Evolutionary conservation across 257 asterid species (phyloP).

Genomic region (Fraxinus quadrangulata): DNA sequence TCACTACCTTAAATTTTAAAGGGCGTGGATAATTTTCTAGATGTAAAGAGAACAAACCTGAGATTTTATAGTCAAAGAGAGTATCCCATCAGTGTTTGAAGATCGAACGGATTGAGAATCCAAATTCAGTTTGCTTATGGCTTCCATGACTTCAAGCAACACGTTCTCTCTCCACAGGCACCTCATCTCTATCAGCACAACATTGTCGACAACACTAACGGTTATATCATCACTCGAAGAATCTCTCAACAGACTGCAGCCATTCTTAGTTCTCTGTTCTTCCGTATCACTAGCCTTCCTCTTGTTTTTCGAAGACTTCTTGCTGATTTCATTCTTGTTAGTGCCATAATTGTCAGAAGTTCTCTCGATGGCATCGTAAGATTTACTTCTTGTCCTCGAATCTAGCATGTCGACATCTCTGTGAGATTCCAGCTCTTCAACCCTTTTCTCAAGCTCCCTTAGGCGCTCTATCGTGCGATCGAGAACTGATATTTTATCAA

Average conservation of each 20-base stretch:
- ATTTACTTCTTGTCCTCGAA: constrained; percentile 40
- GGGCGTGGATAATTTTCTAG: neutral
- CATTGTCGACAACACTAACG: constrained; percentile 51
- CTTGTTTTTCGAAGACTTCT: constrained; percentile 48
- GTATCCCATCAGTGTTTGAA: constrained; percentile 61
- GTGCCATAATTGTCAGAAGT: constrained; percentile 64
- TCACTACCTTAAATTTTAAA: neutral
- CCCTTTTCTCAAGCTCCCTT: constrained; percentile 71
- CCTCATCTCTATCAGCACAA: constrained; percentile 56
- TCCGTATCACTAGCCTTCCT: constrained; percentile 57
- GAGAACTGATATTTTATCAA: constrained; percentile 80
- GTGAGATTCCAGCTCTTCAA: constrained; percentile 65
- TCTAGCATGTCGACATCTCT: constrained; percentile 43
- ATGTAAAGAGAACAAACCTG: constrained; percentile 51
- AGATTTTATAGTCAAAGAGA: constrained; percentile 58
- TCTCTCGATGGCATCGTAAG: constrained; percentile 58
- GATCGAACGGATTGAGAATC: constrained; percentile 63
- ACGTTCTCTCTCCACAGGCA: constrained; percentile 63
- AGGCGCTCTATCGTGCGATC: constrained; percentile 80
- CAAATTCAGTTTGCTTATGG: constrained; percentile 48
- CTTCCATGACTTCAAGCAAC: constrained; percentile 60
- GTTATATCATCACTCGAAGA: constrained; percentile 43
- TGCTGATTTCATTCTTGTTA: constrained; percentile 32
- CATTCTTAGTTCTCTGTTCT: constrained; percentile 37
- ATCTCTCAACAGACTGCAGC: constrained; percentile 35